A percentile compares a stretch with the other conserved stretches of the same genome.
Evolutionary conservation across 1,284 basidiomycete genomes (phyloP).

Genomic region (Meripilus lineatus): DNA sequence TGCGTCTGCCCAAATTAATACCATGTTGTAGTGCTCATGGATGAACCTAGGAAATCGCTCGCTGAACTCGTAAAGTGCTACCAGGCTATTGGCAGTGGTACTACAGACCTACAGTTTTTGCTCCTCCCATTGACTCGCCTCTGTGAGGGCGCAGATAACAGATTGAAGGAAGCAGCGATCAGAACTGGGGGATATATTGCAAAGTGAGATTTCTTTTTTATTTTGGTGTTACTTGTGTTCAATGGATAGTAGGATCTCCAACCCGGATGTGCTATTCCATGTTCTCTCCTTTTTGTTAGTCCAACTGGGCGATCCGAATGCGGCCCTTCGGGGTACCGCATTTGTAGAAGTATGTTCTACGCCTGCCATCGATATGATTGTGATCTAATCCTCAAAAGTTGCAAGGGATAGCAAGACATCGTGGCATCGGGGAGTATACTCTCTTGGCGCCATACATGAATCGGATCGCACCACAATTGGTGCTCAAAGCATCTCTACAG

Average conservation of each 20-base stretch:
- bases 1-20: slow-evolving; percentile 28
- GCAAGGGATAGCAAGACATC: too few relatives aligned
- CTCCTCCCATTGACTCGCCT: too few relatives aligned
- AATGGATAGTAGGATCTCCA: slow-evolving; percentile 38
- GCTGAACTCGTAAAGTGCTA: slow-evolving; percentile 42
- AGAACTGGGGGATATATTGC: slow-evolving; percentile 58
- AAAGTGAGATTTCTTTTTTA: slow-evolving; percentile 42
- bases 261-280: slow-evolving; percentile 51
- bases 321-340: slow-evolving; percentile 64
- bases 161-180: slow-evolving; percentile 55
- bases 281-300: slow-evolving; percentile 63
- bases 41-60: slow-evolving; percentile 45
- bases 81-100: slow-evolving; percentile 21
- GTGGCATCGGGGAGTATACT: too few relatives aligned
- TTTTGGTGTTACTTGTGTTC: slow-evolving; percentile 1
- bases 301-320: slow-evolving; percentile 63
- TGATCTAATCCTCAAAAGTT: too few relatives aligned
- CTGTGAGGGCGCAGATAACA: slow-evolving; percentile 35
- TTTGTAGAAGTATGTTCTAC: slow-evolving; percentile 55
- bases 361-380: too few relatives aligned
- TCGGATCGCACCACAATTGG: slow-evolving; percentile 63
- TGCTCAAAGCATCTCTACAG: slow-evolving; percentile 52
- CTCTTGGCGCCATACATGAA: slow-evolving; percentile 70
- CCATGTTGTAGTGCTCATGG: slow-evolving; percentile 7
- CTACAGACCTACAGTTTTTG: too few relatives aligned